phyloP scores from a whole-genome alignment of 2,329 filamentous ascomycete species.

The Verticillium tricorpus region DNA sequence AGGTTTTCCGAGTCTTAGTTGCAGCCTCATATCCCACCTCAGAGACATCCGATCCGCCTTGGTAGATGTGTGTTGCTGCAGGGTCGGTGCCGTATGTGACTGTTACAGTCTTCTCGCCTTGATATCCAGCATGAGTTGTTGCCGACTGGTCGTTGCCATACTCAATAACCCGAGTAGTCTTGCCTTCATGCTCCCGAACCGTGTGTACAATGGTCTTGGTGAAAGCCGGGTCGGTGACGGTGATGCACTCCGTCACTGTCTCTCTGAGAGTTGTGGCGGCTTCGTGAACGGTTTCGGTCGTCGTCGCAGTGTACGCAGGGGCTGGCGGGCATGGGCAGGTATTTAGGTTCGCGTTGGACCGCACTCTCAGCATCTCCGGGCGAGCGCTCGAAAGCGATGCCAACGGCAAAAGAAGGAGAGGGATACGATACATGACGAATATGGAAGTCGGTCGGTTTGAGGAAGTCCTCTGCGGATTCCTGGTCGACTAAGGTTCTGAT shows the following conservation, averaged over 20 bases:
- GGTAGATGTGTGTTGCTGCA: neutral
- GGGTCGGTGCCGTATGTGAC: conserved; percentile 3
- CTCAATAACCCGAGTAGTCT: conserved; percentile 12
- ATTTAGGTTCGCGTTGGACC: conserved; percentile 7
- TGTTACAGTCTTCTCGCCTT: conserved; percentile 11
- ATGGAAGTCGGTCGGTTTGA: neutral
- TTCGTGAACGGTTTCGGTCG: neutral
- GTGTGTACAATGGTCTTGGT: conserved; percentile 17
- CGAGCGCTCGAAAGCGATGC: conserved; percentile 1
- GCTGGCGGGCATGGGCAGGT: conserved; percentile 13
- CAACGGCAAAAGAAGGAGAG: neutral
- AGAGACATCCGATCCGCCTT: neutral
- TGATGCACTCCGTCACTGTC: conserved; percentile 20
- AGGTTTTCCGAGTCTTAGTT: neutral
- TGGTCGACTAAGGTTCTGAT: neutral
- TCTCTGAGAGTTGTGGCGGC: conserved; percentile 14
- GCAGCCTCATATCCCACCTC: neutral
- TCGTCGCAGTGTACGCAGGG: conserved; percentile 1
- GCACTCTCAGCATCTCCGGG: conserved; percentile 8
- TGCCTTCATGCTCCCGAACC: conserved; percentile 16
- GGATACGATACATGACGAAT: neutral
- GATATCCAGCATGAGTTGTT: neutral
- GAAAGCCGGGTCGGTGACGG: conserved; percentile 16
- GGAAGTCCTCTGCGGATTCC: neutral
- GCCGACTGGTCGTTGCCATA: neutral